Percentiles rank a stretch among this genome's conserved stretches.
Conservation (phyloP, 441 rosid genomes). For the Populus hybrid region DNA sequence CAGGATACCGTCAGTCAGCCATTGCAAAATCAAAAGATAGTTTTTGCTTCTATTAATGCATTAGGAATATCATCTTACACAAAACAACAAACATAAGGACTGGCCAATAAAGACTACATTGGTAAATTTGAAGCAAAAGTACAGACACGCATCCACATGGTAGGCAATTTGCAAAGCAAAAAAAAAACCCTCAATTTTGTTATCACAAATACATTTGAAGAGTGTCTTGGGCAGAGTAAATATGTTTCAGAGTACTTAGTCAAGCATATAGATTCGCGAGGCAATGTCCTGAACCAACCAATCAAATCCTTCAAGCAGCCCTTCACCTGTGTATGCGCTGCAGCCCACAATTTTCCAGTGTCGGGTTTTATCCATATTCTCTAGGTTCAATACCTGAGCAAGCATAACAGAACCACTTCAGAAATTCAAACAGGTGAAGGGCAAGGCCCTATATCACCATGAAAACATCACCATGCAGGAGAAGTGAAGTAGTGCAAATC, state of each 20-base stretch:
- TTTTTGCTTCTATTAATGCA: no score
- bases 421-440: background rate
- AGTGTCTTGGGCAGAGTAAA: background rate
- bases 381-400: conserved; percentile 69
- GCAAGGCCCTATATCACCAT: background rate
- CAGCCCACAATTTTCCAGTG: conserved; percentile 91
- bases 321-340: conserved; percentile 86
- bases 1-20: no score
- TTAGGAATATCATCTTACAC: no score
- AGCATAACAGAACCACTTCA: background rate
- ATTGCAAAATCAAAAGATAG: no score
- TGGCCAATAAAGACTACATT: background rate
- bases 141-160: no score
- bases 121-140: background rate
- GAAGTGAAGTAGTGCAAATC: background rate
- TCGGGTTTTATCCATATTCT: conserved; percentile 76
- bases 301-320: conserved; percentile 83
- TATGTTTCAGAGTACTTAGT: conserved; percentile 22
- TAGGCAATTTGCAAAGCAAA: no score
- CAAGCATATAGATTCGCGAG: conserved; percentile 80
- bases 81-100: no score
- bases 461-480: background rate
- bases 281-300: conserved; percentile 97
- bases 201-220: background rate
- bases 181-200: background rate